These are phyloP conservation scores for Dendrocalamus latiflorus DNA, from an alignment of 202 grass and related monocot species.

Conservation along the genomic window DNA sequence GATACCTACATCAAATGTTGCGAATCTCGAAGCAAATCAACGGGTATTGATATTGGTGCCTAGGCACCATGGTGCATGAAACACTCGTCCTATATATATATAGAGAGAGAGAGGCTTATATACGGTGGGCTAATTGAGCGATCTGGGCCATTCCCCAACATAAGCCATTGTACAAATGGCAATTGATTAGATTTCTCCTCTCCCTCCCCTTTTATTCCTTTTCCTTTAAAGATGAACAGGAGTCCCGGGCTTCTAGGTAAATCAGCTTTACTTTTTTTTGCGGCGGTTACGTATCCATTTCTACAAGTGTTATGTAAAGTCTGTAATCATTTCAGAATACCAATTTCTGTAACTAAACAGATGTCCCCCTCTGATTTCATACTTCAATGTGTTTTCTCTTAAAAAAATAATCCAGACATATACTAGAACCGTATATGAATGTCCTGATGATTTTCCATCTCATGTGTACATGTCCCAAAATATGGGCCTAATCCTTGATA, in stretches of 20 bases:
- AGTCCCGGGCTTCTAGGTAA: neutral
- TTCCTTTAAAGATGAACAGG: neutral
- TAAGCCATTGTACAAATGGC: neutral
- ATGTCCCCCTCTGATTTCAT: neutral
- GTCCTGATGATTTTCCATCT: neutral
- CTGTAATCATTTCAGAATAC: neutral
- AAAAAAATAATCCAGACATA: neutral
- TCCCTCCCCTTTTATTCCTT: neutral
- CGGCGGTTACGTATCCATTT: neutral
- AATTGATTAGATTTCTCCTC: neutral
- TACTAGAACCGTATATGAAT: neutral
- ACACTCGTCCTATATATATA: too few relatives aligned
- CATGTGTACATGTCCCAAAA: neutral
- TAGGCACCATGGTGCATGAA: too few relatives aligned
- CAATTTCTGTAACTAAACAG: neutral
- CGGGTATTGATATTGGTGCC: too few relatives aligned
- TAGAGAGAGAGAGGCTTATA: too few relatives aligned
- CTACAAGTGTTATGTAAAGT: neutral
- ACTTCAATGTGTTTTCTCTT: neutral
- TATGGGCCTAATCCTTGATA: neutral
- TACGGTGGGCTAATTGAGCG: too few relatives aligned
- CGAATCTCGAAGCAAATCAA: too few relatives aligned
- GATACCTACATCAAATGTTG: too few relatives aligned
- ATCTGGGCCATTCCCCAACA: too few relatives aligned
- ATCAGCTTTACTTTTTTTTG: neutral